Base-by-base conservation (phyloP, 768 basidiomycete genomes). In the Nidula microcarpa region DNA sequence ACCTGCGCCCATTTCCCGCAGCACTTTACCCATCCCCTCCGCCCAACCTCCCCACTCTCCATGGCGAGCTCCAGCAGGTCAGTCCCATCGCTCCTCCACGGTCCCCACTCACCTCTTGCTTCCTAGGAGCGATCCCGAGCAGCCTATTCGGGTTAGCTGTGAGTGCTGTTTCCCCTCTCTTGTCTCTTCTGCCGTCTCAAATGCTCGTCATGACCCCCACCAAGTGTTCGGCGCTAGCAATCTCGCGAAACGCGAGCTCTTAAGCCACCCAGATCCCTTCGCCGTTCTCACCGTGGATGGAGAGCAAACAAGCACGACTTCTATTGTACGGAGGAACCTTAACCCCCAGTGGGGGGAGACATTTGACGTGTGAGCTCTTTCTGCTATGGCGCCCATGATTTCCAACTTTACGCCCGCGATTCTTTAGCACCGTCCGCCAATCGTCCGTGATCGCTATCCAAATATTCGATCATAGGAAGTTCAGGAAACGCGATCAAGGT, bases 391-490 rank as follows among this genome's bases (percentile, higher is more conserved):
- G 44, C 52, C 32, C 55, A 23, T 53, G 16, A 51, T 53, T 58
- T 36, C 53, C 48, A 35, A 50, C 35, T 50, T 55, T 57, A 16
- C 46, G n/a, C 54, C 51, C 14, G 51, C n/a, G 41, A 33, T 6
- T 41, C 54, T 37, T 50, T 58, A 91, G 91, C 58, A 78, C 76
- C 56, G 82, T 94, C 58, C 86, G 81, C 44, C 85, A 82, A 55
- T 84, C 84, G 32, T 93, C 91, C 35, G 77, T 82, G 60, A 79
- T 95, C 62, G 78, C 80, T 23, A 89, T 95, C 45, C 91, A 95
- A 72, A 82, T 96, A 54, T 94, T 94, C 64, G 94, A 96, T 76
- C 86, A 92, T 69, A 81, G 84, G 64, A 92, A 90, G 68, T 94
- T 91, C 73, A 92, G 81, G 73, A 85, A 85, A 67, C 82, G 86